Evolutionary conservation across 139 green algal species (phyloP).

Genomic region (Coccomyxa sp.): DNA sequence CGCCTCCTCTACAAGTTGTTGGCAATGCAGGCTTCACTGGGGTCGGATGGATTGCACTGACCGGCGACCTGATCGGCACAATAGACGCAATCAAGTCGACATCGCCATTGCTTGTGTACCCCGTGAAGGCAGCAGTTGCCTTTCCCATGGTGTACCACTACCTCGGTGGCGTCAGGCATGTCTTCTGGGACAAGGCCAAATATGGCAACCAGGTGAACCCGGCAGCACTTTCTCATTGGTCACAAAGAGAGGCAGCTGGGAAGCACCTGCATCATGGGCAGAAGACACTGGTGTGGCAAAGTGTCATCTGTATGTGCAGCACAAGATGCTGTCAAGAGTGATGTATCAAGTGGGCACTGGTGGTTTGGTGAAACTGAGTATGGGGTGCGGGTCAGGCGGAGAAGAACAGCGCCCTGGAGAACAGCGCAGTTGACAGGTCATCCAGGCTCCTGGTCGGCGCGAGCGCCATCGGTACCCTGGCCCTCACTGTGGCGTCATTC

Average conservation of each 20-base stretch:
- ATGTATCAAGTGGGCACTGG: background rate
- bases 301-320: background rate
- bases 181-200: constrained; percentile 79
- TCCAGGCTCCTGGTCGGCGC: constrained; percentile 50
- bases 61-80: constrained; percentile 56
- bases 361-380: background rate
- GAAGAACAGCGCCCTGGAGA: constrained; percentile 67
- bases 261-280: background rate
- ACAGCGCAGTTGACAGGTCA: constrained; percentile 45
- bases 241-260: background rate
- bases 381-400: constrained; percentile 36
- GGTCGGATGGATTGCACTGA: constrained; percentile 62
- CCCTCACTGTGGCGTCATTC: constrained; percentile 17
- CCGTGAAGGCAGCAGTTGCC: constrained; percentile 62
- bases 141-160: constrained; percentile 93
- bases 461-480: constrained; percentile 27
- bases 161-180: constrained; percentile 72
- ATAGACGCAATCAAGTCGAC: constrained; percentile 53
- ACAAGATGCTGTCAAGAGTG: background rate
- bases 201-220: constrained; percentile 47
- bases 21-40: constrained; percentile 49
- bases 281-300: background rate
- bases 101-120: constrained; percentile 60
- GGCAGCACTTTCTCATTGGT: background rate
- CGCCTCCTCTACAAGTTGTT: background rate